A percentile compares a stretch with the other conserved stretches of the same genome.
Evolutionary conservation across 2,329 filamentous ascomycete species (phyloP).

Genomic region (Alternaria infectoria): DNA sequence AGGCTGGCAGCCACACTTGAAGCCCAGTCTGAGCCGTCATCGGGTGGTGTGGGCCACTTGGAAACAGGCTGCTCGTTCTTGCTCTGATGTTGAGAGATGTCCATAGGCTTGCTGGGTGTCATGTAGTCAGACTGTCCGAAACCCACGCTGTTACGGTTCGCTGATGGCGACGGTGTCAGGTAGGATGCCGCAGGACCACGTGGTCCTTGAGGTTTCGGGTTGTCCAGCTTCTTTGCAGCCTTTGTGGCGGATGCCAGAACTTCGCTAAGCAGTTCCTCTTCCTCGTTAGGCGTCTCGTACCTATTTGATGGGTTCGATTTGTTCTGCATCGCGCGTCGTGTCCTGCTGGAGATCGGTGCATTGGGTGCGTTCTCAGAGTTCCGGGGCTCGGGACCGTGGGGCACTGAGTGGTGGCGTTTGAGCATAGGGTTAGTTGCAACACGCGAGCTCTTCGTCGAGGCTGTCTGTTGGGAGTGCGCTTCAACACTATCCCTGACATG

Average conservation of each 20-base stretch:
- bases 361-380: conserved; percentile 63
- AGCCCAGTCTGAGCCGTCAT: conserved; percentile 85
- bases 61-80: conserved; percentile 59
- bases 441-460: conserved; percentile 41
- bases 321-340: conserved; percentile 74
- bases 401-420: conserved; percentile 58
- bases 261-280: conserved; percentile 94
- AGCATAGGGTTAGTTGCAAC: conserved; percentile 54
- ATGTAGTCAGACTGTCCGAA: conserved; percentile 71
- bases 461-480: conserved; percentile 42
- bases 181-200: conserved; percentile 68
- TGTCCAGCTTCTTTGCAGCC: conserved; percentile 73
- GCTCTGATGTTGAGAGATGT: conserved; percentile 58
- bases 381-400: conserved; percentile 54
- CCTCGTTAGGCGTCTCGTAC: conserved; percentile 94
- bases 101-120: conserved; percentile 72
- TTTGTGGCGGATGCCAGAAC: conserved; percentile 78
- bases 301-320: conserved; percentile 77
- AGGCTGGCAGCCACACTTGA: conserved; percentile 79
- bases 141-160: conserved; percentile 77
- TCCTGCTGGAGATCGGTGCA: conserved; percentile 76
- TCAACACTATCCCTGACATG: conserved; percentile 66
- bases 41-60: conserved; percentile 95
- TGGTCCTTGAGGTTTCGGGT: conserved; percentile 52
- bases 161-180: conserved; percentile 78